Evolutionary conservation across 257 asterid genomes (phyloP).

Genomic region (Plantago elongata): DNA sequence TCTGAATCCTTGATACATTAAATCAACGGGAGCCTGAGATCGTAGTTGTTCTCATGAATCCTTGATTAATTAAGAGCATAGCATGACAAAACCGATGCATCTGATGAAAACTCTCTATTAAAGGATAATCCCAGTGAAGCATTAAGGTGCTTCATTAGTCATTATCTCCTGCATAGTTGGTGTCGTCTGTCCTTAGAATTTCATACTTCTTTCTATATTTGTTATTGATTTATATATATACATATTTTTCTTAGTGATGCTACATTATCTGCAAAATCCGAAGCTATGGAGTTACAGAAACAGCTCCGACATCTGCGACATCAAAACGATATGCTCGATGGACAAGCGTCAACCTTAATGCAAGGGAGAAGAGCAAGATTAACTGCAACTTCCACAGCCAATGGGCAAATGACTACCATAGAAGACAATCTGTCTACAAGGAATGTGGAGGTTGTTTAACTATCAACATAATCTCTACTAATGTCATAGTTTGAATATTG

Average conservation of each 20-base stretch:
- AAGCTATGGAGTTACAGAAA: conserved; percentile 89
- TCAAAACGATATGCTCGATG: conserved; percentile 83
- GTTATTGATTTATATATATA: conserved; percentile 19
- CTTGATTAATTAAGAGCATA: too few relatives aligned
- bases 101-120: too few relatives aligned
- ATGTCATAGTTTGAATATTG: conserved; percentile 6
- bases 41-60: too few relatives aligned
- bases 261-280: conserved; percentile 74
- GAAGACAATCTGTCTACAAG: conserved; percentile 89
- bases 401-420: conserved; percentile 65
- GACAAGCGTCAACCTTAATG: conserved; percentile 81
- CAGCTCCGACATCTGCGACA: conserved; percentile 78
- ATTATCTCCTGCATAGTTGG: too few relatives aligned
- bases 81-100: too few relatives aligned
- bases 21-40: too few relatives aligned
- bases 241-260: conserved; percentile 60
- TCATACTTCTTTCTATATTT: conserved; percentile 20
- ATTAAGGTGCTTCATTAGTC: too few relatives aligned
- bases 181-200: too few relatives aligned
- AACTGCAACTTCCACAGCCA: conserved; percentile 82
- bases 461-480: conserved; percentile 6
- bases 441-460: conserved; percentile 70
- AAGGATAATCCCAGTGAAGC: too few relatives aligned
- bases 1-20: too few relatives aligned
- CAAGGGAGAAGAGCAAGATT: conserved; percentile 97